Evolutionary conservation across 1,139 yeast species (phyloP), one percentile per base, ranked within the genome.

Genomic region (Yamadazyma friedrichii): DNA sequence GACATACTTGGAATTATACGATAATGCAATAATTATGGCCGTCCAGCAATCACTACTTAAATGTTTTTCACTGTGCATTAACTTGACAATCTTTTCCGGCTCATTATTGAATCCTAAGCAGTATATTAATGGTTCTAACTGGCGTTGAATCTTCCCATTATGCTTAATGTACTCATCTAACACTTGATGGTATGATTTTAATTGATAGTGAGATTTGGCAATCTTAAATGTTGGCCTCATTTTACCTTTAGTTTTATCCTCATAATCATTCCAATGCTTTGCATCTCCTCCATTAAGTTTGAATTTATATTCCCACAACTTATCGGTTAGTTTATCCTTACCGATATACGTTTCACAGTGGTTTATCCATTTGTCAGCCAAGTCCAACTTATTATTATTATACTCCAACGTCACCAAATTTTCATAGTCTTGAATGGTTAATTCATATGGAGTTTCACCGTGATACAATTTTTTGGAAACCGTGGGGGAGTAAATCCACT

Each of bases 291-390:
- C 68, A 36, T 62, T 59, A 3, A 64, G 53, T 47, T 64, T 58
- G 41, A 70, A 59, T 44, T 58, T 62, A 37, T 65, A 55, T 6
- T 54, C 50, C 76, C 76, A 71, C 56, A 70, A 51, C 12, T 49
- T 46, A 11, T 53, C 50, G 1, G 73, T 60, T 66, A 66, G 63
- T 33, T 48, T 46, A 8, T 54, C 46, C n/a, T 48, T 38, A 0
- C 50, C 48, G 42, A 42, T 57, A 38, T 61, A 60, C 13, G 45
- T 42, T 36, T 65, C 66, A 40, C 70, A 63, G 34, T 62, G 50
- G 34, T 56, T 59, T 45, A 68, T 64, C 76, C 76, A 70, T 42
- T 59, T 61, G 3, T 67, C 56, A 1, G 72, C 75, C 47, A 70
- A 56, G 50, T 71, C 76, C 26, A 62, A 47, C 47, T 70, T 71